phyloP scores from a whole-genome alignment of 2,329 filamentous ascomycete genomes.

The Rachicladosporium sp. region DNA sequence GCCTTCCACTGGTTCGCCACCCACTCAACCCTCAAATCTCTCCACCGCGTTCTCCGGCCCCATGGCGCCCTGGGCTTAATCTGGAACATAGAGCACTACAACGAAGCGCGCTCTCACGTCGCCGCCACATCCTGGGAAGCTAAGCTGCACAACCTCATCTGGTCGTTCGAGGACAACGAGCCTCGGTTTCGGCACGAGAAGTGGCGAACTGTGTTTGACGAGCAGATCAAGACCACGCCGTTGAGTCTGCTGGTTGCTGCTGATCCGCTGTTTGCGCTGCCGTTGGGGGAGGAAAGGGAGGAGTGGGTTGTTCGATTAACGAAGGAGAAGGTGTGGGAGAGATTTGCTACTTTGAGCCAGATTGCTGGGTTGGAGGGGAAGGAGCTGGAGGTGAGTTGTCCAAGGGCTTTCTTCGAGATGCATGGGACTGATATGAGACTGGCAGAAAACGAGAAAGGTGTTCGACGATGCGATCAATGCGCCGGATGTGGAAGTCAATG shows the following conservation, averaged over 20 bases:
- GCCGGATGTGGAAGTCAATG: slow-evolving; percentile 45
- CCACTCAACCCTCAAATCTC: slow-evolving; percentile 48
- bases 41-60: slow-evolving; percentile 53
- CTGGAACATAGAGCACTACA: slow-evolving; percentile 47
- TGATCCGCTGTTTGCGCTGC: slow-evolving; percentile 48
- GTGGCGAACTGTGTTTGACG: slow-evolving; percentile 54
- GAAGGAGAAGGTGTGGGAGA: slow-evolving; percentile 50
- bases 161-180: slow-evolving; percentile 42
- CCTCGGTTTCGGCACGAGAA: slow-evolving; percentile 52
- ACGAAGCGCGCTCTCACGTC: slow-evolving; percentile 46
- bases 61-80: slow-evolving; percentile 52
- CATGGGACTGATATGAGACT: slow-evolving; percentile 7
- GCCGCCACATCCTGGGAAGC: slow-evolving; percentile 50
- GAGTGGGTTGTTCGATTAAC: slow-evolving; percentile 47
- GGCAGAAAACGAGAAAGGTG: slow-evolving; percentile 38
- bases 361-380: slow-evolving; percentile 46
- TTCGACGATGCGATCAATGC: slow-evolving; percentile 43
- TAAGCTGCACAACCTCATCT: slow-evolving; percentile 43
- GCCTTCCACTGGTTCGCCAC: slow-evolving; percentile 52
- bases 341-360: slow-evolving; percentile 56
- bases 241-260: slow-evolving; percentile 28
- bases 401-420: background rate
- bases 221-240: slow-evolving; percentile 42
- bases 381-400: slow-evolving; percentile 29
- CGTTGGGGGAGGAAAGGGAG: slow-evolving; percentile 45